Percentiles rank a stretch among this genome's conserved stretches.
Evolutionary conservation across 176 grass and related monocot genomes (phyloP).

Genomic region (Bromus sterilis): DNA sequence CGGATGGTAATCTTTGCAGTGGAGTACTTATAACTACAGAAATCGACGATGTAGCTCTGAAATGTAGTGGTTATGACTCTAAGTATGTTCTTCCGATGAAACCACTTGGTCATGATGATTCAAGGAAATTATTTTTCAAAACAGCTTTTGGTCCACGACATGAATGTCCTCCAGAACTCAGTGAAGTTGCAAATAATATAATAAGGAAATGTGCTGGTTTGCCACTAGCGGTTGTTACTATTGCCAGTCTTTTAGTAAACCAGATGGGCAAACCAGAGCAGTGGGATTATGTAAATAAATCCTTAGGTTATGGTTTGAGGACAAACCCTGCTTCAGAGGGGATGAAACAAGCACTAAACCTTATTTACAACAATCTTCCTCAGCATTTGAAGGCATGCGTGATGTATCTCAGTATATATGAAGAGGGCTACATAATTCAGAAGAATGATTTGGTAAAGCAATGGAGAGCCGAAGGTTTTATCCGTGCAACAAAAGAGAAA

Average conservation of each 20-base stretch:
- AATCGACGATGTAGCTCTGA: slow-evolving; percentile 26
- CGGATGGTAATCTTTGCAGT: not conserved
- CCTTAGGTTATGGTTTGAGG: not conserved
- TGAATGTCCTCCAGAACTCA: slow-evolving; percentile 8
- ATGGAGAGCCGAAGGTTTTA: not conserved
- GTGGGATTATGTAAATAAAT: not conserved
- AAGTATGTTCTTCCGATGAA: slow-evolving; percentile 13
- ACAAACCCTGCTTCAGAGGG: not conserved
- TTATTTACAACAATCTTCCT: not conserved
- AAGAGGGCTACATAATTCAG: not conserved
- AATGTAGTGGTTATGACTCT: not conserved
- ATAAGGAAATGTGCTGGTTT: not conserved
- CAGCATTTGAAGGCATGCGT: not conserved
- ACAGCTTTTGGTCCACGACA: not conserved
- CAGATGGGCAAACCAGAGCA: not conserved
- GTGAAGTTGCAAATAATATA: not conserved
- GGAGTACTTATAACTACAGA: slow-evolving; percentile 20
- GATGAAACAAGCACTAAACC: not conserved
- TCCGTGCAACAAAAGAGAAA: not conserved
- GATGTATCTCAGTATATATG: not conserved
- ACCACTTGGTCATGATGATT: not conserved
- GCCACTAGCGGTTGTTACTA: not conserved
- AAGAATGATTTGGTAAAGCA: not conserved
- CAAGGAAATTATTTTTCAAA: slow-evolving; percentile 13
- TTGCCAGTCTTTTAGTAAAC: not conserved